Conservation (phyloP, 108 stramenopile genomes). For the Cyclotella sp. region DNA sequence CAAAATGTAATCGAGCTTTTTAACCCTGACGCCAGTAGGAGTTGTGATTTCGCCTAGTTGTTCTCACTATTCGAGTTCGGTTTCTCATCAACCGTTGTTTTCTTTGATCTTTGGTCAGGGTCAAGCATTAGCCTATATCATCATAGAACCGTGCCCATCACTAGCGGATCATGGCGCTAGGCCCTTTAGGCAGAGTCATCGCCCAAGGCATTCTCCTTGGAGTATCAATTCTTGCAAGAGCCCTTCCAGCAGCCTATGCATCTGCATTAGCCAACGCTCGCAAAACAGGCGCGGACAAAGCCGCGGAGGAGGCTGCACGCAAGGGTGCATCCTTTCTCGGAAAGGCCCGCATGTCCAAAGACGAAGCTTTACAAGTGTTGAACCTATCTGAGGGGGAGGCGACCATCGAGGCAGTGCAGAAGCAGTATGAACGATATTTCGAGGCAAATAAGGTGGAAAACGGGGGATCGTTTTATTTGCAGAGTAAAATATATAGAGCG, state of each 20-base stretch:
- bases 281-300: slow-evolving; percentile 50
- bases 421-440: slow-evolving; percentile 89
- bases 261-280: slow-evolving; percentile 51
- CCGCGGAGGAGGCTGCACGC: slow-evolving; percentile 34
- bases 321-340: slow-evolving; percentile 50
- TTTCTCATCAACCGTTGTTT: not conserved
- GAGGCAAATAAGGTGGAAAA: slow-evolving; percentile 92
- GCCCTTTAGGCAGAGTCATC: slow-evolving; percentile 44
- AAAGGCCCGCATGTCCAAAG: slow-evolving; percentile 57
- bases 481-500: slow-evolving; percentile 96
- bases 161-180: slow-evolving; percentile 42
- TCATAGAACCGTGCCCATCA: not conserved
- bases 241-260: slow-evolving; percentile 55
- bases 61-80: not conserved
- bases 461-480: slow-evolving; percentile 98
- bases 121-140: not conserved
- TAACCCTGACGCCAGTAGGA: slow-evolving; percentile 48
- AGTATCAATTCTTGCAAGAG: slow-evolving; percentile 49
- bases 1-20: slow-evolving; percentile 55
- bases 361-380: slow-evolving; percentile 72
- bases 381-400: slow-evolving; percentile 71
- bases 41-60: not conserved
- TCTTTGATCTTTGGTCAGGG: not conserved
- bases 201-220: slow-evolving; percentile 50
- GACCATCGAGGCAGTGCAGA: slow-evolving; percentile 61